Conservation (phyloP, 1,284 basidiomycete species). For the Kwoniella shivajii region DNA sequence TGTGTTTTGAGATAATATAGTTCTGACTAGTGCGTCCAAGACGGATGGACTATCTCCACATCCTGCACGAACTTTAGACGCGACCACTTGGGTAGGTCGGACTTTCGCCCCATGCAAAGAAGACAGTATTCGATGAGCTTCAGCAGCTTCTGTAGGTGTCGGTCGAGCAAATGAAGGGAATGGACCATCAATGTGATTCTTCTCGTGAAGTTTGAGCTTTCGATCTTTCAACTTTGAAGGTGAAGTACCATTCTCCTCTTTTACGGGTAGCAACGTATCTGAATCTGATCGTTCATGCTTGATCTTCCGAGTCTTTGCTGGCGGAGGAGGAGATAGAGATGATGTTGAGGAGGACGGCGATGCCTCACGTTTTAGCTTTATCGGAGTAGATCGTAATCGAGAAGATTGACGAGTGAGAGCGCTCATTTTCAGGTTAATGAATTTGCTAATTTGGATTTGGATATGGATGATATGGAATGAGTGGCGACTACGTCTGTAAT, state of each 20-base stretch:
- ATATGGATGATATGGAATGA: no score
- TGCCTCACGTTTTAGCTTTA: no score
- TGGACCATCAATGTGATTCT: slow-evolving; percentile 57
- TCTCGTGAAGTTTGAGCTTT: slow-evolving; percentile 19
- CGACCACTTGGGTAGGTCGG: slow-evolving; percentile 47
- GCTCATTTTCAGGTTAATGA: no score
- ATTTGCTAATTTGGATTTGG: no score
- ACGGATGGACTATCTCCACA: slow-evolving; percentile 67
- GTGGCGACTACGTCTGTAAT: no score
- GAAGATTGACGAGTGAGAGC: no score
- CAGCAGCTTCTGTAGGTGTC: slow-evolving; percentile 58
- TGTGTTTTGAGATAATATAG: slow-evolving; percentile 75
- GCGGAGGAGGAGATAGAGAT: no score
- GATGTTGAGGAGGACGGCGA: no score
- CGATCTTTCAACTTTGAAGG: slow-evolving; percentile 8
- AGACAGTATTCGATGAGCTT: slow-evolving; percentile 59
- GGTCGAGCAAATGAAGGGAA: slow-evolving; percentile 62
- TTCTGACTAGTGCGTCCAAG: slow-evolving; percentile 70
- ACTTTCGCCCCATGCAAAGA: slow-evolving; percentile 49
- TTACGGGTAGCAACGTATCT: no score
- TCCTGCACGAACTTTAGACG: slow-evolving; percentile 53
- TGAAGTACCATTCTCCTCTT: background rate
- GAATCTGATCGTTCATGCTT: no score
- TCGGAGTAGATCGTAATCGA: no score
- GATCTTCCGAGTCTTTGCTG: no score